phyloP scores from a whole-genome alignment of 805 yeast species.

The Kodamaea leandrae region DNA sequence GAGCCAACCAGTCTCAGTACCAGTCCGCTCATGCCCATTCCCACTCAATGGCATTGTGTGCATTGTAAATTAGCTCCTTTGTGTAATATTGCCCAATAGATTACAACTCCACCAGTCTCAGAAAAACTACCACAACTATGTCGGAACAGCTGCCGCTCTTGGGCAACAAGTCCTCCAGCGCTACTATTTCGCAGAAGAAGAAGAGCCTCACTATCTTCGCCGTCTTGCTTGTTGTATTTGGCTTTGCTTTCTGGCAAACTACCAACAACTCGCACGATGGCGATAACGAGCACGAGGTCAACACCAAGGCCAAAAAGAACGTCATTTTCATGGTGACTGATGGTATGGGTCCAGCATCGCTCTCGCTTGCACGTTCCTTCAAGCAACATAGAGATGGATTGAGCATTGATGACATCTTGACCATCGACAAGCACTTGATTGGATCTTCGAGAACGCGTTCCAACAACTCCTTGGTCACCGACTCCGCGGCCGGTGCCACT shows the following conservation, averaged over 20 bases:
- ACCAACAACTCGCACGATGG: too few species aligned
- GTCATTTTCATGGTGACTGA: constrained; percentile 87
- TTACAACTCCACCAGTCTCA: too few species aligned
- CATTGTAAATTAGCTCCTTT: too few species aligned
- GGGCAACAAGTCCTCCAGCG: constrained; percentile 10
- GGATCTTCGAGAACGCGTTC: constrained; percentile 88
- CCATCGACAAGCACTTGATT: constrained; percentile 65
- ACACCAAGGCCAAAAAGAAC: constrained; percentile 51
- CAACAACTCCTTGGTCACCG: constrained; percentile 74
- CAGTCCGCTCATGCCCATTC: too few species aligned
- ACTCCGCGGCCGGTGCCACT: constrained; percentile 97
- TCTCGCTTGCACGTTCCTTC: constrained; percentile 76
- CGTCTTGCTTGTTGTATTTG: constrained; percentile 3
- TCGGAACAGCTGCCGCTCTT: constrained; percentile 13
- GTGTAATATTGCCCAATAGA: too few species aligned
- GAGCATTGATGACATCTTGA: constrained; percentile 52
- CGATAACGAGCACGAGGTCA: constrained; percentile 2
- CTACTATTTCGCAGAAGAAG: constrained; percentile 4
- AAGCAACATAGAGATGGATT: constrained; percentile 59
- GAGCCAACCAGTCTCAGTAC: too few species aligned
- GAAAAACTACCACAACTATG: too few species aligned
- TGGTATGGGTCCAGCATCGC: constrained; percentile 93
- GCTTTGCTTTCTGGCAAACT: background rate
- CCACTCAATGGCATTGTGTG: too few species aligned
- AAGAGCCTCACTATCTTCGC: constrained; percentile 8